Percentiles rank a stretch among this genome's conserved stretches.
These are phyloP conservation scores for Suillus placidus DNA, from an alignment of 768 basidiomycete species.

Conservation along the genomic window DNA sequence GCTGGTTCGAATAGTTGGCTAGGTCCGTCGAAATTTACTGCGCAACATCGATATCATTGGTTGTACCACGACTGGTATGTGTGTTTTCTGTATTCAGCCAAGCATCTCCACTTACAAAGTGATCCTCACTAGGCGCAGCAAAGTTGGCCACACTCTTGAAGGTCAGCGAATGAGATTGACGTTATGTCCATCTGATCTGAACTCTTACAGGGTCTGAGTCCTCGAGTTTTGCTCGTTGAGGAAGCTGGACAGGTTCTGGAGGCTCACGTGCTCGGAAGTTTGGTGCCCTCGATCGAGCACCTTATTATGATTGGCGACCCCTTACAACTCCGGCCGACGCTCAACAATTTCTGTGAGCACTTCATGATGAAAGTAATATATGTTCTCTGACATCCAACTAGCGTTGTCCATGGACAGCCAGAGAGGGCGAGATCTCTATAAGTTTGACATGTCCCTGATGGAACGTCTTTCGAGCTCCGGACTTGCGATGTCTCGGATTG, in stretches of 20 bases:
- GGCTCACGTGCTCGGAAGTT: conserved; percentile 67
- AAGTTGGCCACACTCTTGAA: conserved; percentile 61
- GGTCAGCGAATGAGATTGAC: conserved; percentile 35
- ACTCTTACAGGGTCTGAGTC: conserved; percentile 50
- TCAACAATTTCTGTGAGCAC: conserved; percentile 63
- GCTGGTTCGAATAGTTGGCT: background rate
- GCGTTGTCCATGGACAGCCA: conserved; percentile 70
- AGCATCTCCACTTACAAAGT: background rate
- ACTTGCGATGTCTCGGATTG: conserved; percentile 67
- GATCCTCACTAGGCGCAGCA: conserved; percentile 57
- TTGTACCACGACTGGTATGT: conserved; percentile 73
- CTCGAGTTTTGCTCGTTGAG: conserved; percentile 70
- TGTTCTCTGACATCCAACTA: conserved; percentile 28
- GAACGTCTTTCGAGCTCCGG: conserved; percentile 64
- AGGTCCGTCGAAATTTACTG: conserved; percentile 63
- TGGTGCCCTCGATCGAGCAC: conserved; percentile 70
- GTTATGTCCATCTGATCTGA: conserved; percentile 4
- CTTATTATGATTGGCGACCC: conserved; percentile 84
- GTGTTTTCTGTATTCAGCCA: background rate
- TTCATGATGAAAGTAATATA: background rate
- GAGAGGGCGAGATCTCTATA: conserved; percentile 56
- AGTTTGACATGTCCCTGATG: conserved; percentile 76
- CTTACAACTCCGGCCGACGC: conserved; percentile 67
- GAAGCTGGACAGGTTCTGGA: conserved; percentile 85
- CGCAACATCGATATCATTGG: conserved; percentile 62